These are phyloP conservation scores for Hebeloma cylindrosporum DNA, from an alignment of 768 basidiomycete species.

Conservation along the genomic window DNA sequence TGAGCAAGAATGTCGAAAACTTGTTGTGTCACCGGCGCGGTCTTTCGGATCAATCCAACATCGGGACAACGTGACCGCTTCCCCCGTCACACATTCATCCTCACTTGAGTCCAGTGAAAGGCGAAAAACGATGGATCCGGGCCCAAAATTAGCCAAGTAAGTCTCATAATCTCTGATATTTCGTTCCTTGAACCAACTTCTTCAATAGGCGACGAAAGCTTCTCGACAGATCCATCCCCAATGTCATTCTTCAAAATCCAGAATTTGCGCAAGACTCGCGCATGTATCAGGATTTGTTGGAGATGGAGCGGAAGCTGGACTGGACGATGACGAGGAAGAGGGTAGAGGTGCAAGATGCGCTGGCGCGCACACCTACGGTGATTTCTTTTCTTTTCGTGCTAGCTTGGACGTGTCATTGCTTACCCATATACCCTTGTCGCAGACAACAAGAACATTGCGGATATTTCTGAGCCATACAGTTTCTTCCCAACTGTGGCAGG, in stretches of 20 bases:
- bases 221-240: conserved; percentile 76
- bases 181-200: not conserved
- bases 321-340: conserved; percentile 94
- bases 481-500: conserved; percentile 85
- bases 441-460: conserved; percentile 83
- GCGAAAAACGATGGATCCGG: too few species aligned
- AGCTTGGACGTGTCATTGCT: too few species aligned
- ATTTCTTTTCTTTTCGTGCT: conserved; percentile 13
- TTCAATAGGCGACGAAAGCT: conserved; percentile 67
- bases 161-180: too few species aligned
- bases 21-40: too few species aligned
- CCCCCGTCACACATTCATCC: too few species aligned
- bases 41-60: too few species aligned
- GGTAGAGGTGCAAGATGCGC: conserved; percentile 88
- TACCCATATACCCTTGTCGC: conserved; percentile 1
- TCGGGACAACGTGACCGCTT: too few species aligned
- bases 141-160: too few species aligned
- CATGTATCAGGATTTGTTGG: conserved; percentile 84
- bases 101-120: too few species aligned
- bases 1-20: too few species aligned
- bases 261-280: conserved; percentile 78
- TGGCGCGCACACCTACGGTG: conserved; percentile 72
- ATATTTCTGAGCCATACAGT: conserved; percentile 88
- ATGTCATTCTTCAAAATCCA: conserved; percentile 70
- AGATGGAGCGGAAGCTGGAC: conserved; percentile 89